Conservation (phyloP, 2,329 filamentous ascomycete genomes). For the Aspergillus pseudonomiae region DNA sequence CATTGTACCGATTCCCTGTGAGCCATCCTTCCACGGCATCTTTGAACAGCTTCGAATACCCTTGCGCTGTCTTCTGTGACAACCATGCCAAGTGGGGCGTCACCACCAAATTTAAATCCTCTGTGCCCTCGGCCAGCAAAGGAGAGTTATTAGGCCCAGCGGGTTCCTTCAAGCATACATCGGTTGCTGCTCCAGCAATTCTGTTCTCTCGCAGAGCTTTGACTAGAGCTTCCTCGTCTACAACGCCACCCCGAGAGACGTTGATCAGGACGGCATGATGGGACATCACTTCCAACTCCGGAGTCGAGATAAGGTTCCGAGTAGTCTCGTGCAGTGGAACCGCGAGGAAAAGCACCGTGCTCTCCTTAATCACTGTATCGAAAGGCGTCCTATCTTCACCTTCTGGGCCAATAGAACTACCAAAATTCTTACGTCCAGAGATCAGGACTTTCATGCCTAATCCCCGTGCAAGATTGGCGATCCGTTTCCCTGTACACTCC, state of each 20-base stretch:
- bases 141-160: constrained; percentile 47
- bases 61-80: constrained; percentile 51
- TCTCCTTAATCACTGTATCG: constrained; percentile 30
- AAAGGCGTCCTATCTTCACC: constrained; percentile 28
- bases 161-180: constrained; percentile 56
- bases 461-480: constrained; percentile 48
- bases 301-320: constrained; percentile 36
- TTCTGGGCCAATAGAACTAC: constrained; percentile 11
- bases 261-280: constrained; percentile 52
- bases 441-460: constrained; percentile 55
- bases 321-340: constrained; percentile 36
- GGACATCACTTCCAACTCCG: constrained; percentile 51
- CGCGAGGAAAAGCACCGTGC: constrained; percentile 36
- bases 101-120: constrained; percentile 54
- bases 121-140: constrained; percentile 47
- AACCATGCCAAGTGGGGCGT: constrained; percentile 60
- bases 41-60: constrained; percentile 48
- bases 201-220: constrained; percentile 47
- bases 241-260: constrained; percentile 54
- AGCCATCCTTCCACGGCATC: constrained; percentile 53
- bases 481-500: constrained; percentile 37
- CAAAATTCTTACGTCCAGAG: constrained; percentile 49
- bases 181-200: constrained; percentile 55
- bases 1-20: constrained; percentile 28
- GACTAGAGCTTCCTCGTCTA: constrained; percentile 54